Evolutionary conservation across 495 filamentous ascomycete species (phyloP).

Genomic region (Aspergillus leporis): DNA sequence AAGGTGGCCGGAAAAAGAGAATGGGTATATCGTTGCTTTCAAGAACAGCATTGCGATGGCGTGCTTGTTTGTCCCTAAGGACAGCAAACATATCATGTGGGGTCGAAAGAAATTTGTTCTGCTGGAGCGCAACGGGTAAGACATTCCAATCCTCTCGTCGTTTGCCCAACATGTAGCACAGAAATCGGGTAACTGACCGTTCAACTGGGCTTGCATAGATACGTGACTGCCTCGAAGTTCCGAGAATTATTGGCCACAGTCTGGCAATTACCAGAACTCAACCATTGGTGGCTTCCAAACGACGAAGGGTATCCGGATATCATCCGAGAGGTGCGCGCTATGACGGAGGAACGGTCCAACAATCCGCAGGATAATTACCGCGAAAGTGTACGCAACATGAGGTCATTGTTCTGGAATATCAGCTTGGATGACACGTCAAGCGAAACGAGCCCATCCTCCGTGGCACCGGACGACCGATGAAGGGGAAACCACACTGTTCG

Average conservation of each 20-base stretch:
- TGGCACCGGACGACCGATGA: conserved; percentile 13
- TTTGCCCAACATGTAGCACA: background rate
- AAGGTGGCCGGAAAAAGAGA: conserved; percentile 67
- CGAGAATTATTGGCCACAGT: conserved; percentile 70
- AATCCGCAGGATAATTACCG: conserved; percentile 62
- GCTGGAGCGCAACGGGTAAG: conserved; percentile 83
- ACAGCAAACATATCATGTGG: conserved; percentile 78
- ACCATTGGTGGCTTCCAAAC: conserved; percentile 85
- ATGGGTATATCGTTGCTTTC: conserved; percentile 67
- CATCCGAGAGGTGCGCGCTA: conserved; percentile 71
- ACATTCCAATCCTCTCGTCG: conserved; percentile 14
- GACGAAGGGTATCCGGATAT: conserved; percentile 71
- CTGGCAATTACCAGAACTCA: conserved; percentile 66
- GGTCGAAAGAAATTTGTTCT: conserved; percentile 73
- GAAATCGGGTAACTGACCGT: background rate
- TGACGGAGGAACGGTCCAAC: conserved; percentile 68
- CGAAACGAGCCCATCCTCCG: conserved; percentile 30
- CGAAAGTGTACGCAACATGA: conserved; percentile 74
- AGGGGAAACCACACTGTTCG: background rate
- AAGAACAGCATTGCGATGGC: conserved; percentile 79
- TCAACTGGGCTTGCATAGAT: conserved; percentile 55
- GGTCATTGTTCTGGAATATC: conserved; percentile 62
- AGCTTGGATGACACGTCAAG: conserved; percentile 41
- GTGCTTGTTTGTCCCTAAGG: conserved; percentile 73
- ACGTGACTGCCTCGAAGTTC: conserved; percentile 75